These are phyloP conservation scores for Cyclospora cayetanensis DNA, from an alignment of 169 alveolate species.

Conservation along the genomic window DNA sequence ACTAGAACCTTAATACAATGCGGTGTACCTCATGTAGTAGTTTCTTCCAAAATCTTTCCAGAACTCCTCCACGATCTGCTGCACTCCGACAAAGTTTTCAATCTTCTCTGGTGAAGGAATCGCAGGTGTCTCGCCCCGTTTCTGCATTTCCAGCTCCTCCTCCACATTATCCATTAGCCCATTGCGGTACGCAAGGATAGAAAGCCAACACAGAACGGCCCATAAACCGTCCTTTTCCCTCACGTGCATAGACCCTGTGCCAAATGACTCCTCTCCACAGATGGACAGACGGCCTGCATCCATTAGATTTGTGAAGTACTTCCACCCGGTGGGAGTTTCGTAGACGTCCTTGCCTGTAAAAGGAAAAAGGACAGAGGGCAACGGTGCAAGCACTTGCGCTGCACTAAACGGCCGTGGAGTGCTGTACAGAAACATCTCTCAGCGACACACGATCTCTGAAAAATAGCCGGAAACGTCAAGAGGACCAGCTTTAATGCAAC, in stretches of 20 bases:
- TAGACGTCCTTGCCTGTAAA: constrained; percentile 81
- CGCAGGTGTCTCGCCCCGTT: neutral
- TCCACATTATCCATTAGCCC: constrained; percentile 19
- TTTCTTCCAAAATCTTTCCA: constrained; percentile 94
- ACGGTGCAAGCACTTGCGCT: neutral
- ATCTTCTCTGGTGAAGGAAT: neutral
- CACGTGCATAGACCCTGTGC: constrained; percentile 94
- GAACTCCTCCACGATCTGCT: constrained; percentile 89
- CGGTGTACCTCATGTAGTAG: constrained; percentile 93
- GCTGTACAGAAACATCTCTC: neutral
- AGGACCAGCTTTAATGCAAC: too few relatives aligned
- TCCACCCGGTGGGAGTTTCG: constrained; percentile 98
- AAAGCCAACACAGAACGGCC: constrained; percentile 96
- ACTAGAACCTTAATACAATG: constrained; percentile 86
- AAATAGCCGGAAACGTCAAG: too few relatives aligned
- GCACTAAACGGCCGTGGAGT: neutral
- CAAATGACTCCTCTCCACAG: constrained; percentile 97
- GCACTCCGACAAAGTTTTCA: constrained; percentile 83
- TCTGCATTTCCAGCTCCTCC: neutral
- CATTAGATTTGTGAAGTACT: constrained; percentile 96
- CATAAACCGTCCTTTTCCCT: constrained; percentile 97
- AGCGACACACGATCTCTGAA: neutral
- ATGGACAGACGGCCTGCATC: constrained; percentile 92
- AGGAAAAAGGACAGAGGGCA: neutral
- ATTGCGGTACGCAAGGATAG: constrained; percentile 91